A percentile compares a stretch with the other conserved stretches of the same genome.
phyloP scores from a whole-genome alignment of 345 rosid genomes.

The Camelina neglecta region DNA sequence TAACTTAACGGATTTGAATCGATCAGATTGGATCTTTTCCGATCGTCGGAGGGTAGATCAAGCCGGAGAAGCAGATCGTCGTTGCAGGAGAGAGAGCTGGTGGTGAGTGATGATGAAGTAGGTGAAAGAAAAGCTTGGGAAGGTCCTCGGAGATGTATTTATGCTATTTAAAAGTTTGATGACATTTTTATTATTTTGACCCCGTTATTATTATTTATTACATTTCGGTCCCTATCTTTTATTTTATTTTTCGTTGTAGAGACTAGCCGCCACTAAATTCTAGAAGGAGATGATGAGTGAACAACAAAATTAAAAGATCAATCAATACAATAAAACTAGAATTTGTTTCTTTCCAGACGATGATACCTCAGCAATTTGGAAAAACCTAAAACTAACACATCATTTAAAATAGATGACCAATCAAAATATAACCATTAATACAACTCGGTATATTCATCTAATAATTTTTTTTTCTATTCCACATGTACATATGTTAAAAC shows the following conservation, averaged over 20 bases:
- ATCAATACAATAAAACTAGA: no score
- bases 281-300: neutral
- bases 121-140: constrained; percentile 31
- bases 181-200: constrained; percentile 6
- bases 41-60: constrained; percentile 9
- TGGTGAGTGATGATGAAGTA: constrained; percentile 27
- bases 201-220: constrained; percentile 6
- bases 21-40: neutral
- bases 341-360: no score
- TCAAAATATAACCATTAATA: no score
- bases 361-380: no score
- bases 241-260: neutral
- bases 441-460: no score
- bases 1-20: neutral
- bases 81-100: neutral
- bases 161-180: constrained; percentile 16
- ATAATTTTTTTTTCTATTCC: no score
- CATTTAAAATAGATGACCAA: no score
- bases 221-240: neutral
- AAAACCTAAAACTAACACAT: no score
- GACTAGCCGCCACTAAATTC: constrained; percentile 4
- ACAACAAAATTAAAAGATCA: neutral
- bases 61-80: constrained; percentile 22
- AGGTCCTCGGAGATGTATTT: constrained; percentile 9
- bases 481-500: no score